These are phyloP conservation scores for Blastobotrys parvus DNA, from an alignment of 805 yeast genomes.

Conservation along the genomic window DNA sequence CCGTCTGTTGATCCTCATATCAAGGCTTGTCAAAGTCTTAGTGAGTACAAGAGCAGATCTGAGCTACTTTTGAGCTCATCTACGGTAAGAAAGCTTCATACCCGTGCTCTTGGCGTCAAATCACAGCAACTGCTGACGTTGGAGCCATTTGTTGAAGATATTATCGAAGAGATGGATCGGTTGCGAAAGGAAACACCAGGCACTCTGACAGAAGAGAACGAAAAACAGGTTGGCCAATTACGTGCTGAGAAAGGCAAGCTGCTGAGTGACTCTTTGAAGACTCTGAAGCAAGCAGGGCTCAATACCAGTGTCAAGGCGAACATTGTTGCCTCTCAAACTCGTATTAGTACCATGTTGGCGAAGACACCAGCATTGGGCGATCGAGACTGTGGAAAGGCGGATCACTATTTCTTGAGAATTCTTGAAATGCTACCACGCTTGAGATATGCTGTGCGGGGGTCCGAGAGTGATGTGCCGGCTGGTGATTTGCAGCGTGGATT, in stretches of 20 bases:
- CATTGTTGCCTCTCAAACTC: slow-evolving; percentile 51
- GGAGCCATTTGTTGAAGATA: slow-evolving; percentile 44
- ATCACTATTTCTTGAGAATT: slow-evolving; percentile 53
- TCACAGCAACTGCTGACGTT: slow-evolving; percentile 40
- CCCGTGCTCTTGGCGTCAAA: slow-evolving; percentile 33
- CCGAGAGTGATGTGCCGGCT: slow-evolving; percentile 67
- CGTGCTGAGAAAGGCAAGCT: slow-evolving; percentile 75
- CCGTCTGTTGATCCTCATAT: background rate
- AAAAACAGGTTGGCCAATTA: slow-evolving; percentile 60
- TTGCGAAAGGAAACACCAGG: slow-evolving; percentile 74
- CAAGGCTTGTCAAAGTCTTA: background rate
- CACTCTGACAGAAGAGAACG: slow-evolving; percentile 59
- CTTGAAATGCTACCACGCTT: slow-evolving; percentile 76
- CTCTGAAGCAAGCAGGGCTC: slow-evolving; percentile 69
- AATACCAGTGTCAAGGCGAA: slow-evolving; percentile 58
- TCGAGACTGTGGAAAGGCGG: slow-evolving; percentile 32
- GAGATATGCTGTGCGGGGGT: slow-evolving; percentile 51
- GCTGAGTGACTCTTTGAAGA: slow-evolving; percentile 68
- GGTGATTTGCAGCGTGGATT: slow-evolving; percentile 68
- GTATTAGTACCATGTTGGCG: slow-evolving; percentile 56
- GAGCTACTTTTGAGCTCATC: slow-evolving; percentile 31
- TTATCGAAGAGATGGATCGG: slow-evolving; percentile 49
- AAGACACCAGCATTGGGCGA: slow-evolving; percentile 39
- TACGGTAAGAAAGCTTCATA: slow-evolving; percentile 49
- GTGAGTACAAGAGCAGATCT: background rate